Percentiles rank a stretch among this genome's conserved stretches.
These are phyloP conservation scores for Umbelopsis sp. DNA, from an alignment of 371 early-diverging fungal species.

Conservation along the genomic window DNA sequence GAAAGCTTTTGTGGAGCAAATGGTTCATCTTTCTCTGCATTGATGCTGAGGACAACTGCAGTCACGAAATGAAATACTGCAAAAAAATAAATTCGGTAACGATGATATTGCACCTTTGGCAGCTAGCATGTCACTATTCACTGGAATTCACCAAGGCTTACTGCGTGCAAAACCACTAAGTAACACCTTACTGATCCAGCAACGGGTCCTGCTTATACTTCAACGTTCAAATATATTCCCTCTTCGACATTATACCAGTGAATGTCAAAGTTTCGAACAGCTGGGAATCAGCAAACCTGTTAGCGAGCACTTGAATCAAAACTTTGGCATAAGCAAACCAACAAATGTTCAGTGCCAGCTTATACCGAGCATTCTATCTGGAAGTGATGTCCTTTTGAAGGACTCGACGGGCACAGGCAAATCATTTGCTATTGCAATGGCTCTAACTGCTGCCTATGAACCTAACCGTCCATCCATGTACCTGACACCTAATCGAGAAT, in stretches of 20 bases:
- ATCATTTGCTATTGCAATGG: conserved; percentile 68
- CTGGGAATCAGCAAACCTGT: conserved; percentile 56
- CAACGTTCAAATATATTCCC: not conserved
- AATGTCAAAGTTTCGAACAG: conserved; percentile 30
- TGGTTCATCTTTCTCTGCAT: too few species aligned
- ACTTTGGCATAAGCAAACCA: conserved; percentile 52
- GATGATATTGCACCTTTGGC: too few species aligned
- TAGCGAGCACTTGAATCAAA: conserved; percentile 43
- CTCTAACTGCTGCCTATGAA: conserved; percentile 36
- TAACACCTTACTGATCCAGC: not conserved
- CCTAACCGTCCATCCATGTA: conserved; percentile 60
- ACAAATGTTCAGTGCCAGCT: conserved; percentile 59
- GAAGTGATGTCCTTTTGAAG: conserved; percentile 66
- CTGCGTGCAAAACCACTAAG: not conserved
- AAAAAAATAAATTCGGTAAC: too few species aligned
- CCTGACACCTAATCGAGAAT: conserved; percentile 86
- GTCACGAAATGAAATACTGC: too few species aligned
- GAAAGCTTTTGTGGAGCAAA: too few species aligned
- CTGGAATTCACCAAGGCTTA: too few species aligned
- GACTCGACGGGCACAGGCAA: conserved; percentile 85
- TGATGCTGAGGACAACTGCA: too few species aligned
- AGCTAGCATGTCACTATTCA: too few species aligned
- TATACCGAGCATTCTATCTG: conserved; percentile 58
- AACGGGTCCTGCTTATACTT: not conserved
- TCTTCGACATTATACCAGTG: not conserved